Conservation (phyloP, 2,329 filamentous ascomycete genomes). For the Aspergillus chevalieri region DNA sequence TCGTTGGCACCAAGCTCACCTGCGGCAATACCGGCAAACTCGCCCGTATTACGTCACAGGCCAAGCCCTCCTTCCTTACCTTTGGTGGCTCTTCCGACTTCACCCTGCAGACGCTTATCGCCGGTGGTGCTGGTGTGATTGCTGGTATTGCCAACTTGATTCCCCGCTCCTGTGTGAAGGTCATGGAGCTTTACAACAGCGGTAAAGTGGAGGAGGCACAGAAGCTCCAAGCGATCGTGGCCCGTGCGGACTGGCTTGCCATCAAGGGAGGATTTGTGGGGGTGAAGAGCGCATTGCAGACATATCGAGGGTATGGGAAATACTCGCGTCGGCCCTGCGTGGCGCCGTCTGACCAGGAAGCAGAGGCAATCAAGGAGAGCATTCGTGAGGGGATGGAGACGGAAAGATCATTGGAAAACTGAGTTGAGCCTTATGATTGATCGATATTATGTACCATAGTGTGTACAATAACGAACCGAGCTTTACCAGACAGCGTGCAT, state of each 20-base stretch:
- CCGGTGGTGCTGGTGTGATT: conserved; percentile 76
- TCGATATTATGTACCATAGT: neutral
- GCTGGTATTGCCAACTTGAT: conserved; percentile 80
- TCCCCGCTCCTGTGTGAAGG: conserved; percentile 70
- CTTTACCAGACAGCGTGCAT: no score
- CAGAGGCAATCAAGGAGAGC: conserved; percentile 28
- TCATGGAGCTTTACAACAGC: conserved; percentile 69
- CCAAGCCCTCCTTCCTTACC: conserved; percentile 62
- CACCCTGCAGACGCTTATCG: conserved; percentile 71
- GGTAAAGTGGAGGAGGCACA: conserved; percentile 71
- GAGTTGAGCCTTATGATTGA: conserved; percentile 3
- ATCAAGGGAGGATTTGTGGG: conserved; percentile 78
- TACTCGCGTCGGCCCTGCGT: conserved; percentile 63
- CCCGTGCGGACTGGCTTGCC: conserved; percentile 73
- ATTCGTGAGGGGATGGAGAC: conserved; percentile 34
- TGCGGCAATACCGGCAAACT: conserved; percentile 71
- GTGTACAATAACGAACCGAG: no score
- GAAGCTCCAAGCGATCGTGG: conserved; percentile 68
- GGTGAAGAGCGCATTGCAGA: conserved; percentile 78
- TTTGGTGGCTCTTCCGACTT: conserved; percentile 87
- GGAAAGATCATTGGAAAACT: conserved; percentile 26
- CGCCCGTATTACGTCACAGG: conserved; percentile 51
- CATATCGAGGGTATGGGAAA: conserved; percentile 75
- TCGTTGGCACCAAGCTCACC: conserved; percentile 65
- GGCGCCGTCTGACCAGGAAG: conserved; percentile 35